Evolutionary conservation across 2,329 filamentous ascomycete genomes (phyloP).

Genomic region (Grosmannia serpens): DNA sequence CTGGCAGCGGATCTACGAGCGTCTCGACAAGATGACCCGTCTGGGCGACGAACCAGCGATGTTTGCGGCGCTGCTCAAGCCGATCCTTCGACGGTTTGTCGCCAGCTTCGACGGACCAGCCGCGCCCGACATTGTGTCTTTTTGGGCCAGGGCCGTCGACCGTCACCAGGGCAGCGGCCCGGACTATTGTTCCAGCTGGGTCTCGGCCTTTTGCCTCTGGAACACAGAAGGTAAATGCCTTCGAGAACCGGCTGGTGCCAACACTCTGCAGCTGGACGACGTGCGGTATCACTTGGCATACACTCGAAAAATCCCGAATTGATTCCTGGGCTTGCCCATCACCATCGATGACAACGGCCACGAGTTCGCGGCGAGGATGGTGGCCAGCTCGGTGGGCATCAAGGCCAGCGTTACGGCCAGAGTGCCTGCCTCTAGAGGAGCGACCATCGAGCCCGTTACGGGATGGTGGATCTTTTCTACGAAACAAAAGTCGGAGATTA

Average conservation of each 20-base stretch:
- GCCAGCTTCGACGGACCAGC: conserved; percentile 17
- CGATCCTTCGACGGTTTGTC: conserved; percentile 17
- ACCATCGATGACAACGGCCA: background rate
- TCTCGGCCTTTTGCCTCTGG: conserved; percentile 23
- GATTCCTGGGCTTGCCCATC: conserved; percentile 2
- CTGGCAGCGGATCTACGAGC: conserved; percentile 22
- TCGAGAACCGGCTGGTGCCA: background rate
- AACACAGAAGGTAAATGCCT: conserved; percentile 12
- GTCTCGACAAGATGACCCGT: conserved; percentile 9
- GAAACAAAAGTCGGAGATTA: background rate
- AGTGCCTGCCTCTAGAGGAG: background rate
- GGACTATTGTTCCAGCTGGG: conserved; percentile 20
- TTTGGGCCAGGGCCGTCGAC: conserved; percentile 20
- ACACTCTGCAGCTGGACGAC: background rate
- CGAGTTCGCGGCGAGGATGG: background rate
- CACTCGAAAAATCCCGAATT: background rate
- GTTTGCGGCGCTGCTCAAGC: conserved; percentile 11
- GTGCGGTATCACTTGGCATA: background rate
- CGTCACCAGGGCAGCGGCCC: conserved; percentile 18
- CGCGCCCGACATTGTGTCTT: conserved; percentile 9
- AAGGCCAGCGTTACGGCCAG: background rate
- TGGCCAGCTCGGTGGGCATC: conserved; percentile 7
- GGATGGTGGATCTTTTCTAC: background rate
- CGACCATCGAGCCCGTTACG: background rate
- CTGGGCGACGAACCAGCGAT: conserved; percentile 7